A percentile compares a stretch with the other conserved stretches of the same genome.
Conservation (phyloP, 176 grass and related monocot species). For the Raddia distichophylla region DNA sequence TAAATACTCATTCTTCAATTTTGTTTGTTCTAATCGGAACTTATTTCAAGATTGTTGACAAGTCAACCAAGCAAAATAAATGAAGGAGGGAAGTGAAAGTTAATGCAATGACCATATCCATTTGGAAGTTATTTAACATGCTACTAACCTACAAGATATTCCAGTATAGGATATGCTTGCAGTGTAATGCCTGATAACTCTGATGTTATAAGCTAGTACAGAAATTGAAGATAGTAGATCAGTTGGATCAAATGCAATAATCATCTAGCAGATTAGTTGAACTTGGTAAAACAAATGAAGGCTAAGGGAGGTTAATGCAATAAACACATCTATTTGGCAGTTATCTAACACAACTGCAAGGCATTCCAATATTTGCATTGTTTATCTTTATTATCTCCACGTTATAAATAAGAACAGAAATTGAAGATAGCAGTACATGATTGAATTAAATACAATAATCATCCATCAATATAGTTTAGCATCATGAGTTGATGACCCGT, state of each 20-base stretch:
- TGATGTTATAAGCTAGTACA: background rate
- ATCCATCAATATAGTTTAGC: conserved; percentile 19
- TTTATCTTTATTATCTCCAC: background rate
- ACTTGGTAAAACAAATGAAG: conserved; percentile 8
- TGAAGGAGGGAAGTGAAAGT: background rate
- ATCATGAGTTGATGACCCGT: conserved; percentile 19
- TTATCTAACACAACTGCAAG: background rate
- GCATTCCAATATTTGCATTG: background rate
- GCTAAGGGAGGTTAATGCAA: background rate
- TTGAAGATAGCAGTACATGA: background rate
- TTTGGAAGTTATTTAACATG: background rate
- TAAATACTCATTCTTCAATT: background rate
- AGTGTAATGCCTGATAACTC: background rate
- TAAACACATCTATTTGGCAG: background rate
- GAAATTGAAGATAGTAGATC: background rate
- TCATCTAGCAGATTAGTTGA: background rate
- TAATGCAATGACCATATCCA: conserved; percentile 5
- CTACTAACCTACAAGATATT: conserved; percentile 7
- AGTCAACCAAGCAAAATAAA: conserved; percentile 16
- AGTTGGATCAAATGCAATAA: conserved; percentile 6
- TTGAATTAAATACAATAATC: background rate
- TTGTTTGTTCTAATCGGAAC: conserved; percentile 5
- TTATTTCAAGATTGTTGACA: conserved; percentile 6
- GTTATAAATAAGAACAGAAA: conserved; percentile 10
- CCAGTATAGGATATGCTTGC: background rate